Base-by-base conservation (phyloP, 192 early-diverging fungal species). In the Gamsiella multidivaricata region DNA sequence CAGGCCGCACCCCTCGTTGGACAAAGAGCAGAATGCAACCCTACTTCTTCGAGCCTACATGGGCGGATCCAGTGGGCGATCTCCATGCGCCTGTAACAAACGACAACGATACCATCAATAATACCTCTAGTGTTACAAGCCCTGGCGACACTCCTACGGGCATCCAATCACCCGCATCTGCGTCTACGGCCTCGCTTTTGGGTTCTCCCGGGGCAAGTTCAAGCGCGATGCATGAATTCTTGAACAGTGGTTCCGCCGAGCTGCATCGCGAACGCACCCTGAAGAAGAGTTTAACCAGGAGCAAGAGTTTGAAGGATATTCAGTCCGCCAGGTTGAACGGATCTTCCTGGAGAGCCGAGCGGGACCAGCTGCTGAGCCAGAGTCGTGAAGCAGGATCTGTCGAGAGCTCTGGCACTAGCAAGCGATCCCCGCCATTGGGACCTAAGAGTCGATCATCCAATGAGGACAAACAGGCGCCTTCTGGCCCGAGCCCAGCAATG, bases 11-110 rank as follows among this genome's bases (percentile, higher is more conserved):
- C 1, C 74, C 74, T 0, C 65, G 74, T 0, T 78, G 74, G 74
- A 78, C 65, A 57, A 78, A 78, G 54, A 64, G 65, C 33, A 67
- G 74, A 17, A 28, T 78, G 60, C 74, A 78, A 7, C 74, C 74
- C 8, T 78, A 78, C 39, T 78, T 78, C 25, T 78, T 78, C 23
- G 66, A 78, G 3, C 61, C 58, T 7, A 14, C 47, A 11, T 78
- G 53, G 65, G 28, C 25, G 8, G 61, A 78, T 52, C 74, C 74
- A 28, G 20, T 64, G 3, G 74, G 74, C 4, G 74, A 78, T 22
- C 36, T 78, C 14, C 74, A 51, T 41, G 32, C 31, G 3, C 29
- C 39, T 26, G 3, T 55, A 5, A n/a, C 31, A 15, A 33, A 41
- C n/a, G 60, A 71, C 5, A 37, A n/a, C 11, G 8, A 26, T 34